These are phyloP conservation scores for Pisolithus microcarpus DNA, from an alignment of 768 basidiomycete genomes.

Conservation along the genomic window DNA sequence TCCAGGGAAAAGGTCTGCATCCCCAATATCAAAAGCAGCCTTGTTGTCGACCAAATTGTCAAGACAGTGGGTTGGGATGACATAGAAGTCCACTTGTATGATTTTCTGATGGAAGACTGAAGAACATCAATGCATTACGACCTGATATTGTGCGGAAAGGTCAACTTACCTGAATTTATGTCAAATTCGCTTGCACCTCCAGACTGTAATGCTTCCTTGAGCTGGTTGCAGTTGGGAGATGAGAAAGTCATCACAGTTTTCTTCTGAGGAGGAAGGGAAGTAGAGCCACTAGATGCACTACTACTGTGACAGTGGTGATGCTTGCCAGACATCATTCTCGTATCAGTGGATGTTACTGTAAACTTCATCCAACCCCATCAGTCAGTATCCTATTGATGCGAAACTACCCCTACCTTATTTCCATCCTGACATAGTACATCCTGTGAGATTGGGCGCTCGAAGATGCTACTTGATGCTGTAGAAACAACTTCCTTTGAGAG, in stretches of 20 bases:
- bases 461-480: neutral
- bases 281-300: neutral
- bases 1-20: neutral
- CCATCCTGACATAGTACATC: neutral
- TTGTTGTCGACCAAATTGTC: neutral
- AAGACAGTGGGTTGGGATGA: neutral
- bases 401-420: neutral
- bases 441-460: neutral
- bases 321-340: neutral
- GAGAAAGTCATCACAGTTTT: neutral
- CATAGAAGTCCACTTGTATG: neutral
- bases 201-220: conserved; percentile 1
- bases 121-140: neutral
- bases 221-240: neutral
- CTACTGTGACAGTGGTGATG: neutral
- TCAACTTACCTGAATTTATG: neutral
- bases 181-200: neutral
- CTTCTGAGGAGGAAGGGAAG: neutral
- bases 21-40: neutral
- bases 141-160: neutral
- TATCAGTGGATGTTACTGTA: too few relatives aligned
- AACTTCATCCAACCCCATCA: neutral
- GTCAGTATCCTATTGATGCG: too few relatives aligned
- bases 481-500: neutral
- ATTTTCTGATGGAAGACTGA: neutral